phyloP scores from a whole-genome alignment of 2,329 filamentous ascomycete species.

The Fusarium fracticaudum region DNA sequence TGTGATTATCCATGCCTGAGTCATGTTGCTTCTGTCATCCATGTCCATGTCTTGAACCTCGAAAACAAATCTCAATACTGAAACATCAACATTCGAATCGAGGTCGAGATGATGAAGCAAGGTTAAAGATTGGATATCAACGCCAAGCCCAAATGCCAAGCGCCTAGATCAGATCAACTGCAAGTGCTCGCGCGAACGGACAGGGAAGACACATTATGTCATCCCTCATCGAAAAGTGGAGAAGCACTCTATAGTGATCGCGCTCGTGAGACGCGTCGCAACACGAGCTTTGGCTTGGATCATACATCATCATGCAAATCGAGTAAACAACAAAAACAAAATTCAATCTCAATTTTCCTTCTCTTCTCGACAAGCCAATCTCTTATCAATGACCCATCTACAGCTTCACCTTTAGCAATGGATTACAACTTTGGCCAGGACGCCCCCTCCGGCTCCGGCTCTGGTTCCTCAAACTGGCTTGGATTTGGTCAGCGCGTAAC shows the following conservation, averaged over 20 bases:
- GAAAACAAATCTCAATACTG: not conserved
- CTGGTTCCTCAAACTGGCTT: constrained; percentile 31
- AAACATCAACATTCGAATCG: not conserved
- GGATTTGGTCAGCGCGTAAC: constrained; percentile 29
- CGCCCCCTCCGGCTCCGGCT: constrained; percentile 19
- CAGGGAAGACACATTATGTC: constrained; percentile 5
- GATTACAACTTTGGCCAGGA: constrained; percentile 31
- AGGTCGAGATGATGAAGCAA: not conserved
- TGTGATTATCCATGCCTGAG: not conserved
- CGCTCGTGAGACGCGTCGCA: constrained; percentile 10
- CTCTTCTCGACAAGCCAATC: not conserved
- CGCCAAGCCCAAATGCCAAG: constrained; percentile 23
- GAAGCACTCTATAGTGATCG: not conserved
- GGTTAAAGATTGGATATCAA: not conserved
- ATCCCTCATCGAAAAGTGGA: not conserved
- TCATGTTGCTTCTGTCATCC: not conserved
- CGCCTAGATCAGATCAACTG: constrained; percentile 18
- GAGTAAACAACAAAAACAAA: constrained; percentile 25
- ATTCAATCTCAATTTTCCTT: not conserved
- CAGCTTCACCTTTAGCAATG: constrained; percentile 16
- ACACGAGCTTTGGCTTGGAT: not conserved
- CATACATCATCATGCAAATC: constrained; percentile 16
- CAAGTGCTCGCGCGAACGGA: constrained; percentile 11
- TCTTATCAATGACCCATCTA: not conserved
- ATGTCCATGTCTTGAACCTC: not conserved